phyloP scores from a whole-genome alignment of 2,329 filamentous ascomycete genomes.

The Fusarium cyanostomum region DNA sequence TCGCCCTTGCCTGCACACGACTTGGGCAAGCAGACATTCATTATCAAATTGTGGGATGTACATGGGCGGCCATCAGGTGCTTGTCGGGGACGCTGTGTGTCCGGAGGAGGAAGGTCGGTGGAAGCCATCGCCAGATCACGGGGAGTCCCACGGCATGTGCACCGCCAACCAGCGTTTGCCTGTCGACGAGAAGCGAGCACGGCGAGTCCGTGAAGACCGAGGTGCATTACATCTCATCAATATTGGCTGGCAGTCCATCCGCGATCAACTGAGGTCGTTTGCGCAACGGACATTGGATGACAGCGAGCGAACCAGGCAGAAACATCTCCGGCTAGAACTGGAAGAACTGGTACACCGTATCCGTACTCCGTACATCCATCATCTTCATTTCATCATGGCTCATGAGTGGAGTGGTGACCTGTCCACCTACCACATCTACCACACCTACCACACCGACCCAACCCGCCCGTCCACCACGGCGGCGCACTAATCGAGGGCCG shows the following conservation, averaged over 20 bases:
- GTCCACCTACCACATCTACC: conserved; percentile 13
- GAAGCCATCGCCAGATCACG: conserved; percentile 33
- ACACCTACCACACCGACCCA: background rate
- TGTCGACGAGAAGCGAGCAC: background rate
- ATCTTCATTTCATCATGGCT: conserved; percentile 30
- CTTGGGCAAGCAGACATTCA: background rate
- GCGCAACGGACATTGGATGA: conserved; percentile 4
- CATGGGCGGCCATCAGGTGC: conserved; percentile 20
- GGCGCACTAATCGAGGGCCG: conserved; percentile 40
- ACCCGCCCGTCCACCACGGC: conserved; percentile 20
- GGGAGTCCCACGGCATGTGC: background rate
- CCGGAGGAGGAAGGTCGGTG: conserved; percentile 23
- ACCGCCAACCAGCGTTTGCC: conserved; percentile 9
- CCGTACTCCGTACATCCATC: background rate
- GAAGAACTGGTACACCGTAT: background rate
- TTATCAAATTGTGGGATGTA: background rate
- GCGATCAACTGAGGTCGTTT: conserved; percentile 16
- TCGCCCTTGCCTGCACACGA: background rate
- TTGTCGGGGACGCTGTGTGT: conserved; percentile 11
- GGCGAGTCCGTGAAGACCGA: conserved; percentile 6
- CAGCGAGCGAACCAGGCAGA: background rate
- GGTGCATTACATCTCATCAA: conserved; percentile 15
- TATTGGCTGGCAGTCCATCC: conserved; percentile 16
- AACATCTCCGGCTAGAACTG: background rate
- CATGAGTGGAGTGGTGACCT: conserved; percentile 27